Evolutionary conservation across 1,139 yeast genomes (phyloP).

Genomic region (Candida sanyaensis): DNA sequence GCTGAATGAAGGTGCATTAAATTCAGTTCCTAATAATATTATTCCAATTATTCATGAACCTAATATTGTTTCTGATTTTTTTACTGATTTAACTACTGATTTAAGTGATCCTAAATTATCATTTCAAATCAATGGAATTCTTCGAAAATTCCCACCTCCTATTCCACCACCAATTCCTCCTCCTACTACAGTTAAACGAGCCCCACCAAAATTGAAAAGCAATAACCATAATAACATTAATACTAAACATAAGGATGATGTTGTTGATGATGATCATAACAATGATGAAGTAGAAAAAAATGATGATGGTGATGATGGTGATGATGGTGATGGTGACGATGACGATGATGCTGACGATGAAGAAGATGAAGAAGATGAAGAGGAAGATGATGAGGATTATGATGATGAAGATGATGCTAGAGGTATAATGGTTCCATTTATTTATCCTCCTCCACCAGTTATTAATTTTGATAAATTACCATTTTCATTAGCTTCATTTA

Average conservation of each 20-base stretch:
- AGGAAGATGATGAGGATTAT: constrained; percentile 9
- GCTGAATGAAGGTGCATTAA: constrained; percentile 17
- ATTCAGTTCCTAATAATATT: constrained; percentile 39
- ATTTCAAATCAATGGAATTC: constrained; percentile 29
- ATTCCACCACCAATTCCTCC: constrained; percentile 31
- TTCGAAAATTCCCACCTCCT: constrained; percentile 45
- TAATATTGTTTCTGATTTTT: constrained; percentile 31
- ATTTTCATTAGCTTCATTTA: constrained; percentile 20
- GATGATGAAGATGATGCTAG: constrained; percentile 12
- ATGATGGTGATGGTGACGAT: neutral
- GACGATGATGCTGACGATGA: neutral
- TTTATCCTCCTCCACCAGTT: constrained; percentile 47
- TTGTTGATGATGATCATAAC: too few relatives aligned
- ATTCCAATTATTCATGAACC: constrained; percentile 41
- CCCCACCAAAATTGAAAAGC: neutral
- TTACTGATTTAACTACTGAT: constrained; percentile 33
- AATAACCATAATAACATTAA: neutral
- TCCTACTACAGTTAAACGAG: neutral
- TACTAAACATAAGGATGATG: neutral
- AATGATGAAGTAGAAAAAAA: too few relatives aligned
- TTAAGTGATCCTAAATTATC: constrained; percentile 17
- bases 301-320: neutral
- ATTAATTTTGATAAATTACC: constrained; percentile 28
- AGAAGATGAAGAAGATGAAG: neutral
- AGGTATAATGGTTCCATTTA: constrained; percentile 49